Conservation (phyloP, 2,329 filamentous ascomycete genomes). For the Colletotrichum noveboracense region DNA sequence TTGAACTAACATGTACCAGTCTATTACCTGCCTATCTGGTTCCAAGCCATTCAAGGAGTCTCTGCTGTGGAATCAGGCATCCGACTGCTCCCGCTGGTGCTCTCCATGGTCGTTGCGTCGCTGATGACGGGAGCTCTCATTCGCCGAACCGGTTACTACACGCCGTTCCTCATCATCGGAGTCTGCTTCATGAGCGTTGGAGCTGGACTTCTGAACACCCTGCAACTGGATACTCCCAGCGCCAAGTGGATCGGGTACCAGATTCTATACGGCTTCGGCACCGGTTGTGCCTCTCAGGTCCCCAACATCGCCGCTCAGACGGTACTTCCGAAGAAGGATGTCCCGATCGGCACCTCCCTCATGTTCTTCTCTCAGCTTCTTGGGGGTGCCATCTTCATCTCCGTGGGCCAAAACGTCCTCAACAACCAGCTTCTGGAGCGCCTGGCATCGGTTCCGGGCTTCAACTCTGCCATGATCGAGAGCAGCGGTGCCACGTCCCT, state of each 20-base stretch:
- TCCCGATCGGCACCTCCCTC: conserved; percentile 49
- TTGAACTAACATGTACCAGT: conserved; percentile 39
- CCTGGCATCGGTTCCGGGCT: conserved; percentile 36
- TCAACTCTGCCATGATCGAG: conserved; percentile 37
- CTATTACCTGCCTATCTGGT: conserved; percentile 51
- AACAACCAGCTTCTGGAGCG: conserved; percentile 48
- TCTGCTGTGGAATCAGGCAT: conserved; percentile 43
- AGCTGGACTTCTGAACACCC: conserved; percentile 38
- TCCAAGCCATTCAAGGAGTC: conserved; percentile 47
- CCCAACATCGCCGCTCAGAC: conserved; percentile 50
- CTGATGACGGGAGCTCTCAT: conserved; percentile 37
- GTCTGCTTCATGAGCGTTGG: conserved; percentile 33
- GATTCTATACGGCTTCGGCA: conserved; percentile 28
- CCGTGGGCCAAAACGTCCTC: conserved; percentile 56
- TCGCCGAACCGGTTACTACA: conserved; percentile 47
- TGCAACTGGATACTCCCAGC: conserved; percentile 31
- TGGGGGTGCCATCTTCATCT: conserved; percentile 53
- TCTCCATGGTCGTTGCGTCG: conserved; percentile 39
- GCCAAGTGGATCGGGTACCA: conserved; percentile 31
- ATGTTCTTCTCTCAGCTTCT: conserved; percentile 50
- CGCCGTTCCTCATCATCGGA: conserved; percentile 49
- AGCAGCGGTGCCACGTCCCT: conserved; percentile 37
- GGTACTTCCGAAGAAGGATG: conserved; percentile 43
- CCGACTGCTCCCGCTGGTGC: conserved; percentile 42
- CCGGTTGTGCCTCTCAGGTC: conserved; percentile 42